These are phyloP conservation scores for Candida neerlandica DNA, from an alignment of 1,139 yeast genomes.

Conservation along the genomic window DNA sequence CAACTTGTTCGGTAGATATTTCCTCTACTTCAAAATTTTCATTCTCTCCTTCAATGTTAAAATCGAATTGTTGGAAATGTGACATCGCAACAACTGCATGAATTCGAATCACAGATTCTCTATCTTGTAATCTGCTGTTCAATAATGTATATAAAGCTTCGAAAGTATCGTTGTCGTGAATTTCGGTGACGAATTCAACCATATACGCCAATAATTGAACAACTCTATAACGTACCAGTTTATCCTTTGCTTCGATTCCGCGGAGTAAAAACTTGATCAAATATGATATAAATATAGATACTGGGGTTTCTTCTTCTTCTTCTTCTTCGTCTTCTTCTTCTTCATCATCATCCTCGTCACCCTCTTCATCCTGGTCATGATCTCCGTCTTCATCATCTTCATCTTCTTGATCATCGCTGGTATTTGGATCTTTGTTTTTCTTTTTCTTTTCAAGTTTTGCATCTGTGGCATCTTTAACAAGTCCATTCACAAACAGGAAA, in stretches of 20 bases:
- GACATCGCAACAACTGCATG: slow-evolving; percentile 84
- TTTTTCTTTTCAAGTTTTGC: slow-evolving; percentile 15
- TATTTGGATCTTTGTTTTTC: neutral
- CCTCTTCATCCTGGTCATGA: slow-evolving; percentile 23
- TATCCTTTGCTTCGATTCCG: slow-evolving; percentile 78
- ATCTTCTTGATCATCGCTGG: slow-evolving; percentile 21
- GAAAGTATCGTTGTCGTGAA: slow-evolving; percentile 68
- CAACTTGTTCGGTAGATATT: slow-evolving; percentile 29
- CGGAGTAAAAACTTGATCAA: slow-evolving; percentile 67
- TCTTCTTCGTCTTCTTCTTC: slow-evolving; percentile 30
- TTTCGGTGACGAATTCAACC: slow-evolving; percentile 72
- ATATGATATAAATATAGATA: slow-evolving; percentile 57
- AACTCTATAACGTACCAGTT: slow-evolving; percentile 76
- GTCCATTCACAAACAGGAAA: slow-evolving; percentile 60
- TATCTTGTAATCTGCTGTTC: slow-evolving; percentile 69
- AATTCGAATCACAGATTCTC: slow-evolving; percentile 74
- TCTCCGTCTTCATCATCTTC: slow-evolving; percentile 25
- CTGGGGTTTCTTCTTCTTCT: slow-evolving; percentile 35
- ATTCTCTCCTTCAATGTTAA: slow-evolving; percentile 45
- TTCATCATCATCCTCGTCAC: slow-evolving; percentile 30
- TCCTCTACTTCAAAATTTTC: slow-evolving; percentile 25
- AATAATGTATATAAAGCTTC: slow-evolving; percentile 64
- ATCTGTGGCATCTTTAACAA: slow-evolving; percentile 39
- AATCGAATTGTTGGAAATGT: slow-evolving; percentile 63
- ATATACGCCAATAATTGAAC: slow-evolving; percentile 77